phyloP scores from a whole-genome alignment of 345 rosid genomes.

The Salix koriyanagi region DNA sequence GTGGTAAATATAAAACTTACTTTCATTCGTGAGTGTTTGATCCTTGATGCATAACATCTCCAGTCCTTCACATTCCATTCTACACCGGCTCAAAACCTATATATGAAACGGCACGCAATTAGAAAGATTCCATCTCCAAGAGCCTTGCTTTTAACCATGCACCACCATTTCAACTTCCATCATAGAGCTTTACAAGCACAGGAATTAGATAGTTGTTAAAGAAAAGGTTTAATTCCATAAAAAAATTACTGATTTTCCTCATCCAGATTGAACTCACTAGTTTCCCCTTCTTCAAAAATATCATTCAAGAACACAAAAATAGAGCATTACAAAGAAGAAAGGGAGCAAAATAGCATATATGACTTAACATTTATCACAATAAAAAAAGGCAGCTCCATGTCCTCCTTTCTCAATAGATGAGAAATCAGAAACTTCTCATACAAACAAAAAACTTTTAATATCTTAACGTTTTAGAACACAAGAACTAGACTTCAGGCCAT shows the following conservation, averaged over 20 bases:
- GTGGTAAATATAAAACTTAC: slow-evolving; percentile 35
- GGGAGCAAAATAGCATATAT: not conserved
- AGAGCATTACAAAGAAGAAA: not conserved
- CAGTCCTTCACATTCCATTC: slow-evolving; percentile 68
- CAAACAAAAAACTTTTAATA: not conserved
- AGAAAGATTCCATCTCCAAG: slow-evolving; percentile 5
- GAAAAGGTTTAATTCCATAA: not conserved
- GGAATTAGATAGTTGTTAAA: not conserved
- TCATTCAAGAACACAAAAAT: not conserved
- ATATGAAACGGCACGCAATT: slow-evolving; percentile 12
- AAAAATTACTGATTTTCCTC: not conserved
- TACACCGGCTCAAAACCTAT: slow-evolving; percentile 62
- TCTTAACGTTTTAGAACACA: not conserved
- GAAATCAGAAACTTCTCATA: not conserved
- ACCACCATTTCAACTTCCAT: slow-evolving; percentile 2
- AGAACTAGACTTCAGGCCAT: not conserved
- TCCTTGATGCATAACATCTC: slow-evolving; percentile 67
- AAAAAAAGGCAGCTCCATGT: not conserved
- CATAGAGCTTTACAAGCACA: not conserved
- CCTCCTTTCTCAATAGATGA: not conserved
- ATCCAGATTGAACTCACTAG: not conserved
- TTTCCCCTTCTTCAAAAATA: not conserved
- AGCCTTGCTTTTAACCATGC: not conserved
- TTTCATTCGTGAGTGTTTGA: slow-evolving; percentile 70
- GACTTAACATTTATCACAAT: not conserved